A percentile compares a stretch with the other conserved stretches of the same genome.
Evolutionary conservation across 768 basidiomycete species (phyloP).

Genomic region (Lactarius indigo): DNA sequence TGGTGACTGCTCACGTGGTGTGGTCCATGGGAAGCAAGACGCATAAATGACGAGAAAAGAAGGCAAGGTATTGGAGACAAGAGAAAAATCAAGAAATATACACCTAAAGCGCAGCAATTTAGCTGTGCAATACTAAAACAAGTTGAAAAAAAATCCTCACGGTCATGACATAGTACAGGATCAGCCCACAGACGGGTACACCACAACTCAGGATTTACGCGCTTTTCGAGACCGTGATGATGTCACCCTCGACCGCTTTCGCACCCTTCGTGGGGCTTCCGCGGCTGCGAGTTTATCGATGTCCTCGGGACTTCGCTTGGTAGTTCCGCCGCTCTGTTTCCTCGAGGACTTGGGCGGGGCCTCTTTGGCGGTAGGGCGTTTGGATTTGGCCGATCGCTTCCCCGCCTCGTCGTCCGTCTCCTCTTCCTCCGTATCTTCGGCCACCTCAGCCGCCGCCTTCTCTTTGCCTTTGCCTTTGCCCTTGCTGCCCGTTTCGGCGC

Average conservation of each 20-base stretch:
- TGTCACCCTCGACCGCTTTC: conserved; percentile 18
- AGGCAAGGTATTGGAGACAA: neutral
- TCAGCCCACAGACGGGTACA: neutral
- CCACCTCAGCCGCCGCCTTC: conserved; percentile 13
- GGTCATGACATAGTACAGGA: conserved; percentile 6
- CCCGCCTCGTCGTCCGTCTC: conserved; percentile 15
- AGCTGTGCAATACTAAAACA: neutral
- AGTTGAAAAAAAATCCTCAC: conserved; percentile 3
- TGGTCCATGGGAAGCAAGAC: neutral
- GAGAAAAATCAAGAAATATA: conserved; percentile 4
- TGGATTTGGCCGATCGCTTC: conserved; percentile 1
- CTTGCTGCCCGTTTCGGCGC: neutral
- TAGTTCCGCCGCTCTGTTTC: neutral
- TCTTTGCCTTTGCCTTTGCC: conserved; percentile 24
- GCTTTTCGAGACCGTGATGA: conserved; percentile 21
- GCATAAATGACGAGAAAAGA: neutral
- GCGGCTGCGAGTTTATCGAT: conserved; percentile 8
- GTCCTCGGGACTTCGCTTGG: conserved; percentile 1
- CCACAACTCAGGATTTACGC: conserved; percentile 18
- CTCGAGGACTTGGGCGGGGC: conserved; percentile 7
- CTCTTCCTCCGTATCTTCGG: neutral
- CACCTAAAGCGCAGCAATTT: neutral
- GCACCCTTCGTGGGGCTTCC: conserved; percentile 13
- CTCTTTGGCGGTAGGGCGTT: conserved; percentile 1
- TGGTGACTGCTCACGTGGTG: conserved; percentile 3